phyloP scores from a whole-genome alignment of 306 rosid species.

The Bauhinia variegata region DNA sequence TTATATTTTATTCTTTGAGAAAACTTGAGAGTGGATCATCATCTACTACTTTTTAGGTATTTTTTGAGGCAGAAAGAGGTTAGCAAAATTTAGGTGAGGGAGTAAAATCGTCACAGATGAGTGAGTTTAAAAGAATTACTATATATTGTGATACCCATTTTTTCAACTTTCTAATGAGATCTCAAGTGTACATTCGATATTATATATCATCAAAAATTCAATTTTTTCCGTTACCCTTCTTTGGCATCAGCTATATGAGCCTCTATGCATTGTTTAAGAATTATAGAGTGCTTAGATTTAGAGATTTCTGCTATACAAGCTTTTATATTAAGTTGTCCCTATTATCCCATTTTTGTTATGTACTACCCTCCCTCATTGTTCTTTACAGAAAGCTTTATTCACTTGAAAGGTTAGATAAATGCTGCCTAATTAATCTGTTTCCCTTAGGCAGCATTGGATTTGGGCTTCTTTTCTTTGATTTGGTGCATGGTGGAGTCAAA shows the following conservation, averaged over 20 bases:
- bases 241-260: not conserved
- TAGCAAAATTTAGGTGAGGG: conserved; percentile 30
- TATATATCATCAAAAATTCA: conserved; percentile 39
- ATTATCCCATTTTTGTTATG: too few species aligned
- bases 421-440: too few species aligned
- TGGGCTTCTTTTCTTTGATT: too few species aligned
- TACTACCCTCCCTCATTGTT: too few species aligned
- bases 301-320: too few species aligned
- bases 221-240: conserved; percentile 34
- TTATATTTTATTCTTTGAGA: conserved; percentile 86
- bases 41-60: conserved; percentile 30
- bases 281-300: not conserved
- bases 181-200: conserved; percentile 49
- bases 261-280: conserved; percentile 4
- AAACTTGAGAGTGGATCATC: conserved; percentile 43
- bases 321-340: not conserved
- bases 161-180: conserved; percentile 56
- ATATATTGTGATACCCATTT: conserved; percentile 60
- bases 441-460: too few species aligned
- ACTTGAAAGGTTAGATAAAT: too few species aligned
- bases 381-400: too few species aligned
- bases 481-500: too few species aligned
- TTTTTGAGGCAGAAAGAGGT: too few species aligned
- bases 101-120: conserved; percentile 42
- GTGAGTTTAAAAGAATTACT: conserved; percentile 51